Percentiles rank a stretch among this genome's conserved stretches.
Conservation (phyloP, 2,329 filamentous ascomycete genomes). For the Fulvia fulva region DNA sequence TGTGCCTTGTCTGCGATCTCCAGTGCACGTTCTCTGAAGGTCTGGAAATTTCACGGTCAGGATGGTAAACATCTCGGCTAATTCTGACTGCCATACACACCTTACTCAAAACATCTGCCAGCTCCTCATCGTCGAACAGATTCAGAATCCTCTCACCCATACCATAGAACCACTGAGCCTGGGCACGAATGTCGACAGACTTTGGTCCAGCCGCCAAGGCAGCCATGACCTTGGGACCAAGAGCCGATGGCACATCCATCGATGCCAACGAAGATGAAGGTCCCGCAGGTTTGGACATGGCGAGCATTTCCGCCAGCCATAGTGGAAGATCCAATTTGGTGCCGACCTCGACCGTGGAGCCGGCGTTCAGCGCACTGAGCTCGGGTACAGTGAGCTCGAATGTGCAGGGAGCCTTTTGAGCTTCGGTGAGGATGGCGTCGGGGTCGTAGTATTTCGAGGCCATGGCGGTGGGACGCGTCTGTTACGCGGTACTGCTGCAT, state of each 20-base stretch:
- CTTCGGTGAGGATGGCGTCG: conserved; percentile 78
- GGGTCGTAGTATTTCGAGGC: conserved; percentile 80
- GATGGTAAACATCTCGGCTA: neutral
- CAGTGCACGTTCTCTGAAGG: conserved; percentile 74
- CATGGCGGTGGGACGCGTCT: conserved; percentile 36
- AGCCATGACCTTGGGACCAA: conserved; percentile 76
- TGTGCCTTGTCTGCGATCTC: conserved; percentile 87
- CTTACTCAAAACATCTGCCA: conserved; percentile 56
- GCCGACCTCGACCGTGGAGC: conserved; percentile 68
- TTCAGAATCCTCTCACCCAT: conserved; percentile 83
- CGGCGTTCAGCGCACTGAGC: conserved; percentile 78
- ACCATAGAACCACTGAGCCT: conserved; percentile 83
- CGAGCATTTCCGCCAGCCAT: conserved; percentile 93
- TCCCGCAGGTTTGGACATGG: conserved; percentile 52
- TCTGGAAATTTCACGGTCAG: conserved; percentile 41
- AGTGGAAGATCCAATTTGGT: conserved; percentile 80
- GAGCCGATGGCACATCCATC: conserved; percentile 73
- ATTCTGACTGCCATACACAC: conserved; percentile 26
- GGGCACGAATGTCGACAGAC: conserved; percentile 75
- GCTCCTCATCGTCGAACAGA: conserved; percentile 83
- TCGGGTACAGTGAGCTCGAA: conserved; percentile 87
- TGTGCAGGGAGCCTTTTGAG: conserved; percentile 92
- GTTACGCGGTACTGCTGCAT: conserved; percentile 5
- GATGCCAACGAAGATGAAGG: conserved; percentile 59
- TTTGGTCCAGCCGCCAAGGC: conserved; percentile 87